Percentiles rank a stretch among this genome's conserved stretches.
phyloP scores from a whole-genome alignment of 2,329 filamentous ascomycete species.

The Rhynchosporium agropyri region DNA sequence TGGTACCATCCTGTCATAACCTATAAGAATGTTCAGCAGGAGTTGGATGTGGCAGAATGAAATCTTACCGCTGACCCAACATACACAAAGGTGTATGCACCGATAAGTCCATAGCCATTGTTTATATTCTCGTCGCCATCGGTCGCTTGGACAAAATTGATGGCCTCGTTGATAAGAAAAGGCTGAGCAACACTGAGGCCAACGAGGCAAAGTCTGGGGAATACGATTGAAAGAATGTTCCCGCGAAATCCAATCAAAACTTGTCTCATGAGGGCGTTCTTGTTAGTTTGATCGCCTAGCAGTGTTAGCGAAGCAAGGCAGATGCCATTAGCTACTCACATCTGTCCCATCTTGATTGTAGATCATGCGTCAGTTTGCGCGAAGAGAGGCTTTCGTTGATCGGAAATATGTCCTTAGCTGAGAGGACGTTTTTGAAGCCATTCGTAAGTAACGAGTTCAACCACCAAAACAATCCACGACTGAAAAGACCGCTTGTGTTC shows the following conservation, averaged over 20 bases:
- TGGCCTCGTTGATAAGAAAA: constrained; percentile 16
- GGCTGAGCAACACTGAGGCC: constrained; percentile 23
- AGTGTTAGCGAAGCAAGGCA: background rate
- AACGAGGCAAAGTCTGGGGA: constrained; percentile 25
- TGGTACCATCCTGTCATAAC: constrained; percentile 14
- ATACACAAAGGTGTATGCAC: constrained; percentile 18
- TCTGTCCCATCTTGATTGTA: constrained; percentile 3
- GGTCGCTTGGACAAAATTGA: constrained; percentile 10
- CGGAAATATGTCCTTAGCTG: constrained; percentile 34
- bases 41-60: background rate
- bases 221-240: constrained; percentile 21
- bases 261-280: constrained; percentile 5
- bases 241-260: background rate
- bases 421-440: constrained; percentile 39
- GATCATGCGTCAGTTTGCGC: background rate
- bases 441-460: constrained; percentile 40
- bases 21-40: background rate
- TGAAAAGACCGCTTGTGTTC: constrained; percentile 40
- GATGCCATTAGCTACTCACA: background rate
- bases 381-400: constrained; percentile 21
- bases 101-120: constrained; percentile 20
- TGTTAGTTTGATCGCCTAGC: constrained; percentile 5
- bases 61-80: constrained; percentile 17
- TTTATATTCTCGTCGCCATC: constrained; percentile 1
- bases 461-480: constrained; percentile 42